Evolutionary conservation across 2,329 filamentous ascomycete species (phyloP).

Genomic region (Fusarium sp.): DNA sequence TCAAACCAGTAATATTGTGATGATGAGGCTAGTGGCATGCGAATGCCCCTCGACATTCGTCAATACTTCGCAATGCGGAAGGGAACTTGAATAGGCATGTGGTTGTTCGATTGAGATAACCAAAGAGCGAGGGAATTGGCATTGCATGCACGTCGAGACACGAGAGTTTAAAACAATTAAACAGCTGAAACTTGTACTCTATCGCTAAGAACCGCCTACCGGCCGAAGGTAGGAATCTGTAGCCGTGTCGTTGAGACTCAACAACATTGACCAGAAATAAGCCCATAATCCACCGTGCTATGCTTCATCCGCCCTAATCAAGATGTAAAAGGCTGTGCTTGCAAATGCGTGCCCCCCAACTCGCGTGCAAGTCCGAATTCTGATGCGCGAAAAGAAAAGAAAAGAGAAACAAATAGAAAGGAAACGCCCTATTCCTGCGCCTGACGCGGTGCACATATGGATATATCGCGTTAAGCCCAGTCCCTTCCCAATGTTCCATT

Average conservation of each 20-base stretch:
- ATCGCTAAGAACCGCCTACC: neutral
- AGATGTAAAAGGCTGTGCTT: neutral
- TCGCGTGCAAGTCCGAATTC: neutral
- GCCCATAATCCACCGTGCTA: neutral
- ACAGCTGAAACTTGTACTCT: slow-evolving; percentile 9
- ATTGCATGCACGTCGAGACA: neutral
- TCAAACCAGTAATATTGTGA: neutral
- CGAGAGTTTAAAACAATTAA: neutral
- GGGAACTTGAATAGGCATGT: neutral
- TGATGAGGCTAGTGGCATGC: neutral
- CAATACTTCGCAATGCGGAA: neutral
- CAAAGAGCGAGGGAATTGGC: neutral
- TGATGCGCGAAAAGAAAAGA: neutral
- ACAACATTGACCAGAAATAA: neutral
- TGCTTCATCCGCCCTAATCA: neutral
- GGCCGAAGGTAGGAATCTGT: neutral
- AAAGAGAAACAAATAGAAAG: neutral
- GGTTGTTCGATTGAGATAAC: neutral
- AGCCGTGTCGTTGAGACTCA: neutral
- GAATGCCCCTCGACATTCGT: neutral
- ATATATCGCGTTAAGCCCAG: slow-evolving; percentile 5
- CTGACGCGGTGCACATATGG: neutral
- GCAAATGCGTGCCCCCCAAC: neutral
- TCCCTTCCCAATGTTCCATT: slow-evolving; percentile 5
- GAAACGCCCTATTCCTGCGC: slow-evolving; percentile 10